Percentiles rank a stretch among this genome's conserved stretches.
These are phyloP conservation scores for Cercophora sp. DNA, from an alignment of 495 filamentous ascomycete genomes.

Conservation along the genomic window DNA sequence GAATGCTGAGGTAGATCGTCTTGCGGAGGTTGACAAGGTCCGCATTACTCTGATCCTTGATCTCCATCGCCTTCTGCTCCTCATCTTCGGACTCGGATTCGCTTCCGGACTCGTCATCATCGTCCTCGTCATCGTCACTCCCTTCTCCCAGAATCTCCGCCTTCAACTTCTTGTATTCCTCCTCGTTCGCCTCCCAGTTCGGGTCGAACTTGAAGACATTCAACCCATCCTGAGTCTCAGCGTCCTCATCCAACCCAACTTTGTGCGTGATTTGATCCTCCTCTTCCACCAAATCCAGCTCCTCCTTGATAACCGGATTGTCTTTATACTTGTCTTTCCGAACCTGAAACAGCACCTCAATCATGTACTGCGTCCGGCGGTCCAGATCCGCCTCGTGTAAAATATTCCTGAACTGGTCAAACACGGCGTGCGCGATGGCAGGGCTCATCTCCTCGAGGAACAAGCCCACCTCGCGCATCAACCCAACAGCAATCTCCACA, in stretches of 20 bases:
- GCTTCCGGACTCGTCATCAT: conserved; percentile 65
- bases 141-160: conserved; percentile 92
- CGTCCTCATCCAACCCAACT: conserved; percentile 70
- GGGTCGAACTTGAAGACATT: conserved; percentile 96
- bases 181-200: conserved; percentile 87
- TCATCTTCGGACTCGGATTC: conserved; percentile 79
- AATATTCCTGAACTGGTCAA: conserved; percentile 92
- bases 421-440: conserved; percentile 79
- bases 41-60: conserved; percentile 95
- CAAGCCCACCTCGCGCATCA: conserved; percentile 86
- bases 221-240: conserved; percentile 76
- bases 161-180: conserved; percentile 80
- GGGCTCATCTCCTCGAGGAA: conserved; percentile 92
- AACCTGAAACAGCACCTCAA: conserved; percentile 95
- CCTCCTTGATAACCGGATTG: conserved; percentile 82
- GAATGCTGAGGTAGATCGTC: conserved; percentile 96
- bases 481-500: conserved; percentile 92
- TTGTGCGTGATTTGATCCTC: conserved; percentile 95
- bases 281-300: conserved; percentile 92
- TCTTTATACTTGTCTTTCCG: conserved; percentile 96
- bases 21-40: conserved; percentile 89
- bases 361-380: conserved; percentile 96
- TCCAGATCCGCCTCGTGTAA: conserved; percentile 95
- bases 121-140: conserved; percentile 70
- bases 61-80: conserved; percentile 69